Evolutionary conservation across 1,284 basidiomycete species (phyloP).

Genomic region (Pascua sp.): DNA sequence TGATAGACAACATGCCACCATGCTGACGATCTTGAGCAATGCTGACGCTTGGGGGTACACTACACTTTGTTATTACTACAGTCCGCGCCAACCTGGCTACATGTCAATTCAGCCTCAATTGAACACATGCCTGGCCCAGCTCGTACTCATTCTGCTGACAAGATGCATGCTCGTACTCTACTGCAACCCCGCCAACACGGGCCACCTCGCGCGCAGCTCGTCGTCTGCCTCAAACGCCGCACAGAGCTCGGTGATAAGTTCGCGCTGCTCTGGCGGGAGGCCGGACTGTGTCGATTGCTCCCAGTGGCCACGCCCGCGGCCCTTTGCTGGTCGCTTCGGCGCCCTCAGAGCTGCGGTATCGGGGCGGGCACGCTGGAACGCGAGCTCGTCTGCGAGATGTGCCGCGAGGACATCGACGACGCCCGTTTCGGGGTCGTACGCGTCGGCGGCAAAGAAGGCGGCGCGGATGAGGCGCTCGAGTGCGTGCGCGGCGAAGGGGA

Average conservation of each 20-base stretch:
- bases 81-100: no score
- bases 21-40: no score
- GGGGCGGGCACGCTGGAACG: slow-evolving; percentile 15
- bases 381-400: slow-evolving; percentile 27
- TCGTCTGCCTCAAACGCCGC: slow-evolving; percentile 23
- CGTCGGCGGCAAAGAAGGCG: slow-evolving; percentile 4
- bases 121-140: no score
- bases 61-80: no score
- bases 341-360: background rate
- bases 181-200: background rate
- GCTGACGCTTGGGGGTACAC: no score
- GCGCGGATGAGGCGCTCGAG: slow-evolving; percentile 12
- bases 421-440: slow-evolving; percentile 1
- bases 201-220: slow-evolving; percentile 15
- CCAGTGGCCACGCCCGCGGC: background rate
- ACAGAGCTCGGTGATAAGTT: slow-evolving; percentile 15
- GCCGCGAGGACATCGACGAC: slow-evolving; percentile 12
- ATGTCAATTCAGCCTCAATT: no score
- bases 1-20: no score
- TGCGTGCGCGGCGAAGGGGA: slow-evolving; percentile 9
- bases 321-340: background rate
- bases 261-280: slow-evolving; percentile 9
- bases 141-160: no score
- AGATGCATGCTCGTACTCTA: no score
- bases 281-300: background rate